Conservation (phyloP, 371 early-diverging fungal species). For the Mortierella sp. region DNA sequence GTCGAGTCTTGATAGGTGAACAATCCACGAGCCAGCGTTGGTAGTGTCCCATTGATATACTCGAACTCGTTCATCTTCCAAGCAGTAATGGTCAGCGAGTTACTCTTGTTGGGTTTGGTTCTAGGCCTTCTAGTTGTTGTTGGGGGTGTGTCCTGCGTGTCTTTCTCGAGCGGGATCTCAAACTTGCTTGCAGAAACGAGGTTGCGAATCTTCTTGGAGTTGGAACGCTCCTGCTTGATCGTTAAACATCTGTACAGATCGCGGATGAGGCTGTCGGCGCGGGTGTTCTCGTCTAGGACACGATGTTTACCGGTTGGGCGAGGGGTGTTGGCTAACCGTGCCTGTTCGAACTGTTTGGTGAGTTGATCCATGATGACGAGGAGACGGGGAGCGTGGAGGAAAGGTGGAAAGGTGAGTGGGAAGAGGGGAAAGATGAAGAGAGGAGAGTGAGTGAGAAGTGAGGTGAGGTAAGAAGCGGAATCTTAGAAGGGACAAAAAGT, state of each 20-base stretch:
- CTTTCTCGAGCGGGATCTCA: slow-evolving; percentile 24
- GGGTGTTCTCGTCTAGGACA: slow-evolving; percentile 7
- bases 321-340: slow-evolving; percentile 11
- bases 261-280: slow-evolving; percentile 34
- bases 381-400: not conserved
- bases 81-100: slow-evolving; percentile 44
- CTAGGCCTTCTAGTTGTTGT: not conserved
- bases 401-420: too few relatives aligned
- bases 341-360: slow-evolving; percentile 10
- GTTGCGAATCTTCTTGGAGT: slow-evolving; percentile 20
- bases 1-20: slow-evolving; percentile 67
- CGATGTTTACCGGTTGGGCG: not conserved
- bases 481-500: too few relatives aligned
- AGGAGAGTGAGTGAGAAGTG: not conserved
- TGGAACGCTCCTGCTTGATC: slow-evolving; percentile 7
- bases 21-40: slow-evolving; percentile 85
- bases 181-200: slow-evolving; percentile 35
- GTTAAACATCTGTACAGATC: slow-evolving; percentile 17
- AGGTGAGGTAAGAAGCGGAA: not conserved
- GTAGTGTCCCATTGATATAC: slow-evolving; percentile 59
- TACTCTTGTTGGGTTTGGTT: not conserved
- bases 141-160: slow-evolving; percentile 1
- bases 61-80: slow-evolving; percentile 73
- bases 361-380: slow-evolving; percentile 17
- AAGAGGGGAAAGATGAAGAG: not conserved